Base-by-base conservation (phyloP, 768 basidiomycete genomes). In the Mycena capillaripes region DNA sequence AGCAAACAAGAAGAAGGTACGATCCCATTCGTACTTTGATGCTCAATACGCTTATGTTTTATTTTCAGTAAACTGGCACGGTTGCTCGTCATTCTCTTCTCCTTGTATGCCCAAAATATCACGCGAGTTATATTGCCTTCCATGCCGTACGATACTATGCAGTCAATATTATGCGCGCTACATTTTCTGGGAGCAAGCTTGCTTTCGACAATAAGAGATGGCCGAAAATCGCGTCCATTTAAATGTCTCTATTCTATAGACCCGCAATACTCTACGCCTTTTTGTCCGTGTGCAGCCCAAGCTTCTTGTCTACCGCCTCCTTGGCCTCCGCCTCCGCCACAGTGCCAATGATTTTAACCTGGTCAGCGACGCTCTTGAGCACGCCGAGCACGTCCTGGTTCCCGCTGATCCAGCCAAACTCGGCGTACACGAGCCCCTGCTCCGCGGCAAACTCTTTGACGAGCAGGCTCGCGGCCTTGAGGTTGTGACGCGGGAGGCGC, bases 401-500 rank as follows among this genome's bases (percentile, higher is more conserved):
- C 57, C 97, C 97, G 46, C 92, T 84, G 0, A 96, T 81, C 78
- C 97, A 99, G 6, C 93, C 93, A 84, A 97, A 97, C 81, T 98
- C 97, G 46, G 94, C 93, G 77, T 97, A 99, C 40, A 89, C 88
- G 5, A 99, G 84, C 0, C 91, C 94, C 72, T 96, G 92, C 78
- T 97, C 94, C 75, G 89, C 85, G 17, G 96, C 96, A 77, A 93
- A 99, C 77, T 93, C 88, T 80, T 96, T 97, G 63, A 98, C 97
- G 25, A 97, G 85, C 34, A 87, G 69, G 73, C 94, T 95, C 3
- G 97, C 97, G 65, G 90, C 86, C 40, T 90, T 89, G 63, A 99
- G 88, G 79, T 98, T 97, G 86, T 99, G 97, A 44, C 98, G 88
- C 3, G 98, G 98, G 1, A 98, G 86, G 14, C 98, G 92, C 23